Evolutionary conservation across 108 stramenopile species (phyloP), one percentile per base, ranked within the genome.

Genomic region (Skeletonema costatum): DNA sequence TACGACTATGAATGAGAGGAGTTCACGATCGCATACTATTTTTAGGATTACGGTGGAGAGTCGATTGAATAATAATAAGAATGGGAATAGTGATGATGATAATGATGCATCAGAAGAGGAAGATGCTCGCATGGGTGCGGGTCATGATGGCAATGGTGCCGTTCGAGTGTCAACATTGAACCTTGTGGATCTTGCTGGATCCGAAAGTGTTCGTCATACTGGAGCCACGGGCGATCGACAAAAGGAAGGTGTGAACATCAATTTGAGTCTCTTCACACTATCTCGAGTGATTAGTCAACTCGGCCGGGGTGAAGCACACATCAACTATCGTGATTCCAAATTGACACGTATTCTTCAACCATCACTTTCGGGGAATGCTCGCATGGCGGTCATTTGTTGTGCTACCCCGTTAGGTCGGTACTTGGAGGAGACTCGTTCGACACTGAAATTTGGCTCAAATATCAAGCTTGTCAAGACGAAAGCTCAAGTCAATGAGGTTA

Each of bases 231-330:
- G 99, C 10, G 91, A 95, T 33, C 90, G 99, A 39, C 97, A 93
- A 73, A 97, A 97, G 86, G 99, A 99, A 73, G 99, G 98, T 25
- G 98, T 97, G 33, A 97, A 97, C 76, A 99, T 99, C 87, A 99
- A 99, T 70, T 85, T 90, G 59, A 97, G 96, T 78, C 92, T 99
- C 16, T 86, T 98, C 62, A 97, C 98, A 5, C 87, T 99, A 32
- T 98, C 98, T 33, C 98, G 98, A 69, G 99, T 99, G n/a, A 99
- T 99, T 76, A 86, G 86, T 19, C 97, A 97, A 30, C 96, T 99
- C 11, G 98, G 99, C 29, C 87, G 97, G 66, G 78, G 87, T 60
- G 78, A 70, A 13, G 68, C 84, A 64, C 85, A 92, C 85, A 68
- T 86, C 53, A 93, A 93, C 74, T 97, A 90, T 76, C 90, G 98